These are phyloP conservation scores for Hypomontagnella monticulosa DNA, from an alignment of 495 filamentous ascomycete genomes.

Conservation along the genomic window DNA sequence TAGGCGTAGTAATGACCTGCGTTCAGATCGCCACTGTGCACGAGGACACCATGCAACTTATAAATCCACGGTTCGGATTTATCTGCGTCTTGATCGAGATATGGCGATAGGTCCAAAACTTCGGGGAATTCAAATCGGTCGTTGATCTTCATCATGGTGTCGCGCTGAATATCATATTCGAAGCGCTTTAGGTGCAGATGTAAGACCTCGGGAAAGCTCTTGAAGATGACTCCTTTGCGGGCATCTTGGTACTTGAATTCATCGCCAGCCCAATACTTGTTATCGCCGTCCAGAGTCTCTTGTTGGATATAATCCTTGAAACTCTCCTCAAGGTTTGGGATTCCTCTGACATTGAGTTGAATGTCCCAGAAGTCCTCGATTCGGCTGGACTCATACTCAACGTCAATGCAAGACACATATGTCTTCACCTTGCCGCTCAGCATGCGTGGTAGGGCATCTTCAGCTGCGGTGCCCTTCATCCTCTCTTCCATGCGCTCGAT, in stretches of 20 bases:
- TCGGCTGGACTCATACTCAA: constrained; percentile 93
- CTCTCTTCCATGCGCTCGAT: constrained; percentile 96
- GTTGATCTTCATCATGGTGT: constrained; percentile 99
- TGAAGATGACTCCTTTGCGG: constrained; percentile 96
- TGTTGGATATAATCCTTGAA: constrained; percentile 97
- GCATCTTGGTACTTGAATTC: constrained; percentile 94
- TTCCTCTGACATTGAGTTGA: constrained; percentile 93
- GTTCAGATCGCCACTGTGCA: constrained; percentile 96
- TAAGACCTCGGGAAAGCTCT: constrained; percentile 92
- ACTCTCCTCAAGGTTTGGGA: constrained; percentile 90
- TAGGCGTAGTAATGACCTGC: constrained; percentile 99
- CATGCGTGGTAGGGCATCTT: constrained; percentile 87
- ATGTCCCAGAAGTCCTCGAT: constrained; percentile 99
- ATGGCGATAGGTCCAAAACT: constrained; percentile 87
- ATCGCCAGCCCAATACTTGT: constrained; percentile 93
- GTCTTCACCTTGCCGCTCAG: constrained; percentile 98
- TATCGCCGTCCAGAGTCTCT: constrained; percentile 96
- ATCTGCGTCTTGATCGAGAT: constrained; percentile 87
- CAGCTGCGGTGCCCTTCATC: constrained; percentile 98
- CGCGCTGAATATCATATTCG: constrained; percentile 93
- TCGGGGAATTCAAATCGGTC: constrained; percentile 98
- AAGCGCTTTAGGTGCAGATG: constrained; percentile 98
- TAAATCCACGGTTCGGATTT: constrained; percentile 89
- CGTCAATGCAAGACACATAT: constrained; percentile 98
- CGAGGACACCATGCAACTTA: constrained; percentile 91